A percentile compares a stretch with the other conserved stretches of the same genome.
phyloP scores from a whole-genome alignment of 768 basidiomycete species.

The Lyophyllum decastes region DNA sequence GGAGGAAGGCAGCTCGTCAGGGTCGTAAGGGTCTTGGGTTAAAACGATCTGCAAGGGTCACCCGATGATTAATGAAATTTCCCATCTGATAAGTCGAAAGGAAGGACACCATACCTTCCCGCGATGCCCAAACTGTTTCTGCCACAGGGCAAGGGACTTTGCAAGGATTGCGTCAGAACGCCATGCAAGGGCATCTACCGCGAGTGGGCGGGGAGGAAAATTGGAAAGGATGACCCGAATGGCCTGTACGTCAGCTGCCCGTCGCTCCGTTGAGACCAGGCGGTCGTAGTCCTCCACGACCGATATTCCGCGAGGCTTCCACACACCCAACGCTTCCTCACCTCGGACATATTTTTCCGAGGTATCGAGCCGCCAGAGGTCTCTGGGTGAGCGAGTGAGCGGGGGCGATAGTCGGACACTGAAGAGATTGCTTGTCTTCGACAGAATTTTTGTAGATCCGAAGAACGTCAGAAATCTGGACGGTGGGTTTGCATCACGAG shows the following conservation, averaged over 20 bases:
- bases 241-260: conserved; percentile 89
- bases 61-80: conserved; percentile 15
- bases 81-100: neutral
- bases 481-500: conserved; percentile 84
- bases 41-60: conserved; percentile 68
- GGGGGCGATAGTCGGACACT: conserved; percentile 80
- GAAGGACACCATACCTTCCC: conserved; percentile 60
- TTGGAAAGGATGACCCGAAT: conserved; percentile 74
- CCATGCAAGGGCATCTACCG: conserved; percentile 62
- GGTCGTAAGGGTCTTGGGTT: conserved; percentile 66
- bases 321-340: conserved; percentile 79
- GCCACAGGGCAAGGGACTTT: conserved; percentile 80
- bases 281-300: conserved; percentile 86
- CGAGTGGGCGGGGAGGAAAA: conserved; percentile 48
- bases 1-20: conserved; percentile 41
- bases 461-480: conserved; percentile 77
- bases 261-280: conserved; percentile 68
- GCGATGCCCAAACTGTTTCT: conserved; percentile 74
- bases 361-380: conserved; percentile 94
- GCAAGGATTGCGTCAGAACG: conserved; percentile 63
- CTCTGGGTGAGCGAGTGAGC: conserved; percentile 80
- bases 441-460: conserved; percentile 72
- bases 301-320: conserved; percentile 88
- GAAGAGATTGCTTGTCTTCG: conserved; percentile 85
- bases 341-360: conserved; percentile 94